A percentile compares a stretch with the other conserved stretches of the same genome.
phyloP scores from a whole-genome alignment of 2,329 filamentous ascomycete genomes.

The Pezicula radicicola region DNA sequence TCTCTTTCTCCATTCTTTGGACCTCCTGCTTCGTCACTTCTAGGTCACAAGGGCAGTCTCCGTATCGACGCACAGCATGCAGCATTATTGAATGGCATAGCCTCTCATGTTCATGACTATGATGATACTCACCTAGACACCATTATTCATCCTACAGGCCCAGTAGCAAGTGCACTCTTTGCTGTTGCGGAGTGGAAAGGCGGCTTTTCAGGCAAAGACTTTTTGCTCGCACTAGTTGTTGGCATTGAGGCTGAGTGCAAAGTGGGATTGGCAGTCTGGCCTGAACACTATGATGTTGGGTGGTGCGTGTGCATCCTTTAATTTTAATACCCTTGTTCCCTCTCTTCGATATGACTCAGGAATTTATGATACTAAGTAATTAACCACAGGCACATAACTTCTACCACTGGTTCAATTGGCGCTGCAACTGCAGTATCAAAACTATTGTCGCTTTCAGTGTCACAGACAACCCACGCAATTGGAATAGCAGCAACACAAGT shows the following conservation, averaged over 20 bases:
- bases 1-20: slow-evolving; percentile 27
- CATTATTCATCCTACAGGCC: slow-evolving; percentile 52
- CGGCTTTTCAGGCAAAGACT: slow-evolving; percentile 39
- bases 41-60: slow-evolving; percentile 27
- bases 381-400: slow-evolving; percentile 41
- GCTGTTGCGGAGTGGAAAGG: slow-evolving; percentile 41
- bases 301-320: slow-evolving; percentile 30
- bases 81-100: slow-evolving; percentile 51
- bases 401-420: slow-evolving; percentile 47
- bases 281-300: slow-evolving; percentile 51
- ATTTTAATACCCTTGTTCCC: slow-evolving; percentile 6
- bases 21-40: slow-evolving; percentile 27
- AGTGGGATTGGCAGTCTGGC: slow-evolving; percentile 48
- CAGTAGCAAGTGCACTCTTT: slow-evolving; percentile 46
- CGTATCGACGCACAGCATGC: slow-evolving; percentile 42
- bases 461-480: slow-evolving; percentile 45
- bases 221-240: slow-evolving; percentile 47
- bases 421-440: slow-evolving; percentile 50
- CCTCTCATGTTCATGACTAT: slow-evolving; percentile 53
- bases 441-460: slow-evolving; percentile 36
- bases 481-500: slow-evolving; percentile 52
- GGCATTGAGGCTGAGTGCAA: slow-evolving; percentile 52
- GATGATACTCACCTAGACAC: slow-evolving; percentile 54
- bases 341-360: too few species aligned
- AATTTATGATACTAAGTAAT: too few species aligned